These are phyloP conservation scores for Alternaria sp. DNA, from an alignment of 2,329 filamentous ascomycete genomes.

Conservation along the genomic window DNA sequence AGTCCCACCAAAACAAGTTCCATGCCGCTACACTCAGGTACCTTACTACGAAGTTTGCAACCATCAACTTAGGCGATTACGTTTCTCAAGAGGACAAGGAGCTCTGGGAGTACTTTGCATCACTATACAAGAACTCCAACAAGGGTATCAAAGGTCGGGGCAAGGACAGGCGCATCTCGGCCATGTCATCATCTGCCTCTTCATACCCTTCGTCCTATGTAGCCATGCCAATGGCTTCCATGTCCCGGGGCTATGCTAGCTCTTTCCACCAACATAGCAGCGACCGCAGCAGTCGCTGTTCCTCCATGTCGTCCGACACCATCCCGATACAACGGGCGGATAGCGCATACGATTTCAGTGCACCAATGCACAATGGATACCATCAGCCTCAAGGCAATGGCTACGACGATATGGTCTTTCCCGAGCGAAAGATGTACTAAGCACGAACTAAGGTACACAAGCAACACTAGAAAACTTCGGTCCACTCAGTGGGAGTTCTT, in stretches of 20 bases:
- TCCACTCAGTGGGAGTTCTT: constrained; percentile 10
- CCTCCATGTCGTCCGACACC: constrained; percentile 47
- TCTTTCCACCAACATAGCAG: constrained; percentile 41
- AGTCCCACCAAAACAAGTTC: constrained; percentile 95
- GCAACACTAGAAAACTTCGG: constrained; percentile 6
- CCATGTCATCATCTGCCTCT: constrained; percentile 39
- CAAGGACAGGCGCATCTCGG: constrained; percentile 75
- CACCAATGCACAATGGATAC: constrained; percentile 38
- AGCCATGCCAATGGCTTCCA: constrained; percentile 29
- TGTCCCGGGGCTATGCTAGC: constrained; percentile 34
- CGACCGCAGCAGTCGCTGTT: constrained; percentile 48
- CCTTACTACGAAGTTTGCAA: constrained; percentile 75
- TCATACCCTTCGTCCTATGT: constrained; percentile 41
- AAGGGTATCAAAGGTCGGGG: constrained; percentile 97
- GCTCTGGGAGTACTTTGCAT: constrained; percentile 83
- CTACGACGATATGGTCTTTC: constrained; percentile 50
- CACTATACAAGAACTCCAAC: constrained; percentile 96
- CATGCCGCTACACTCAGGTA: constrained; percentile 76
- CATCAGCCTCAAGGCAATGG: constrained; percentile 33
- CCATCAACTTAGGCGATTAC: constrained; percentile 66
- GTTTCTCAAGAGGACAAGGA: constrained; percentile 76
- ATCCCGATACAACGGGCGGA: constrained; percentile 30
- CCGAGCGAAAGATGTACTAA: constrained; percentile 48
- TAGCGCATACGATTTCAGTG: constrained; percentile 45
- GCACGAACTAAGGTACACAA: background rate